Base-by-base conservation (phyloP, 352 stramenopile genomes). In the Globisporangium lucens region DNA sequence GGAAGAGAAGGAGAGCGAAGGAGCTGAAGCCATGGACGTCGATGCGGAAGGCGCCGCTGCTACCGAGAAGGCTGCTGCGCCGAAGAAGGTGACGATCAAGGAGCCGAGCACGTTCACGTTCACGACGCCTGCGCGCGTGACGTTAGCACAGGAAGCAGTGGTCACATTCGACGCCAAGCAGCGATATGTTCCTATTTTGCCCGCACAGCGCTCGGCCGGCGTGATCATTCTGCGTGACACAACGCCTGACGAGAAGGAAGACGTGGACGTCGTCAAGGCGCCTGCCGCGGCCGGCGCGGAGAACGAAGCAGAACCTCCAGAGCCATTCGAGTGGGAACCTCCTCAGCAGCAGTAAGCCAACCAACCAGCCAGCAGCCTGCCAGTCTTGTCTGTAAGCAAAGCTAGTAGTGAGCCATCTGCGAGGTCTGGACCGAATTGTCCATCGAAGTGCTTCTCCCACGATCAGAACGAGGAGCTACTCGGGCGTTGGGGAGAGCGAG, bases 291-390 rank as follows among this genome's bases (percentile, higher is more conserved):
- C 79, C 46, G 93, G 95, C 49, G 90, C 89, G 9, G 96, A 98
- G 75, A 96, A 98, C 56, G 97, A 99, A 70, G 94, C 94, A 51
- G 87, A 97, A 61, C 86, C 95, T 38, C 96, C 97, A 59, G 91
- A 98, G 79, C 95, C 97, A 56, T 99, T 99, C 76, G 95, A 99
- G 80, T 99, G 96, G 96, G 92, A 90, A 43, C 91, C 90, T 13
- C 84, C 85, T 49, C 81, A 89, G 75, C 38, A 61, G 36, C 27
- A 56, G 43, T 63, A 52, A 58, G 51, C 10, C 2, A 27, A 6
- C 22, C 4, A 27, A 6, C 22, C 6, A 13, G 35, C 27, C n/a
- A 59, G 51, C 13, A 15, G 53, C 30, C 15, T 29, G 30, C 30
- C 33, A 15, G 24, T n/a, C 43, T 51, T 51, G 43, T 12, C 17